Conservation (phyloP, 257 asterid genomes). For the Verbena officinalis region DNA sequence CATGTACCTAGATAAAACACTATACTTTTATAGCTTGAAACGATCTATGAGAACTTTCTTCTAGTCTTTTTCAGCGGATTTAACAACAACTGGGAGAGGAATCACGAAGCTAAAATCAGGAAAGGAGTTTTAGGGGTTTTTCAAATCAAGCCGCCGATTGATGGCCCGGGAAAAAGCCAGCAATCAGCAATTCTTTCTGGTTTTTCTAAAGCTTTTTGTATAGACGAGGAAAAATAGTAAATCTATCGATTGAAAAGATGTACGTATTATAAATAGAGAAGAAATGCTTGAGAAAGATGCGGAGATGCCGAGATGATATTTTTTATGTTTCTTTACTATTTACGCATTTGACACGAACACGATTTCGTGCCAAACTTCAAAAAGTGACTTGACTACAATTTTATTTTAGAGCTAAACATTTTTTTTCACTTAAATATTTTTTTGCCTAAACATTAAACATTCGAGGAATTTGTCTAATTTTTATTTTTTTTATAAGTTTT, state of each 20-base stretch:
- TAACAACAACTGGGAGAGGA: slow-evolving; percentile 25
- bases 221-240: background rate
- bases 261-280: background rate
- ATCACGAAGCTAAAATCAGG: slow-evolving; percentile 27
- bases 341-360: background rate
- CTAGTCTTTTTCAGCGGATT: slow-evolving; percentile 30
- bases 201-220: background rate
- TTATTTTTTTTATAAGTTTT: no score
- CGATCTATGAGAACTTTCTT: slow-evolving; percentile 4
- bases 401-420: no score
- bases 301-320: slow-evolving; percentile 44
- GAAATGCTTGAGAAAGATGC: slow-evolving; percentile 33
- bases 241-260: slow-evolving; percentile 12
- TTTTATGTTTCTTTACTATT: slow-evolving; percentile 1
- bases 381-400: no score
- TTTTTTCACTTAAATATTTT: no score
- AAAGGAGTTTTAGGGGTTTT: background rate
- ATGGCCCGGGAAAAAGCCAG: slow-evolving; percentile 21
- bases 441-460: no score
- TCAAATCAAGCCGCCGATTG: slow-evolving; percentile 22
- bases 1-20: background rate
- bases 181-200: background rate
- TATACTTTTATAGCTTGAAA: background rate
- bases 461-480: no score
- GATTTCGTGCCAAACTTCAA: no score